Evolutionary conservation across 345 rosid genomes (phyloP), one percentile per base, ranked within the genome.

Genomic region (Dimocarpus longan): DNA sequence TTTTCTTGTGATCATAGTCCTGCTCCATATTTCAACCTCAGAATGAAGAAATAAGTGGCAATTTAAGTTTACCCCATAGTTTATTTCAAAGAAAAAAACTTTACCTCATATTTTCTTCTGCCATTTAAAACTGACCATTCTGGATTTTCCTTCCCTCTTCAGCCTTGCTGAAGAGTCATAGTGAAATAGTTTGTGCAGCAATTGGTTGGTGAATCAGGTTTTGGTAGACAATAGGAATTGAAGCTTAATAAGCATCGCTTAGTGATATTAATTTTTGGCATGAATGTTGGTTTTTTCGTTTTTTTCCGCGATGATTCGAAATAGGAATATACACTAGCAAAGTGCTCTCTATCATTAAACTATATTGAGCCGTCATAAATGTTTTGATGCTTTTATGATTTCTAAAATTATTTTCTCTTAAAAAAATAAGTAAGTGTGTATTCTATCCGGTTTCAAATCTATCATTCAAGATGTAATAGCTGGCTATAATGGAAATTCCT

Each of bases 161-260:
- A 0, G 8, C 48, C 5, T 12, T 56, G 3, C 10, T 46, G 50
- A 7, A 46, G 50, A 8, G 40, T 72, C n/a, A 15, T 72, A 26
- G 15, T 70, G 75, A 67, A 71, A 43, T 62, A 72, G 78, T 79
- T 46, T 54, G 48, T 76, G 80, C 71, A 46, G 80, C 16, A 52
- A 75, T 28, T 60, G 59, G 67, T 13, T 42, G 52, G 22, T 56
- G 62, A 28, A 12, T 73, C 44, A 60, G 76, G 60, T 74, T 72
- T 57, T 24, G 32, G 66, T 78, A 74, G 71, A 50, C 37, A 59
- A 12, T 40, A 62, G 72, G 76, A 56, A 52, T 19, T 48, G 52
- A 46, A 16, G 22, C 70, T 16, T 60, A 73, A 68, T 73, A 39
- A 77, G 60, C 68, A 52, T 13, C 48, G 71, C 11, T 52, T 37